phyloP scores from a whole-genome alignment of 768 basidiomycete genomes.

The Calocybe gangraenosa region DNA sequence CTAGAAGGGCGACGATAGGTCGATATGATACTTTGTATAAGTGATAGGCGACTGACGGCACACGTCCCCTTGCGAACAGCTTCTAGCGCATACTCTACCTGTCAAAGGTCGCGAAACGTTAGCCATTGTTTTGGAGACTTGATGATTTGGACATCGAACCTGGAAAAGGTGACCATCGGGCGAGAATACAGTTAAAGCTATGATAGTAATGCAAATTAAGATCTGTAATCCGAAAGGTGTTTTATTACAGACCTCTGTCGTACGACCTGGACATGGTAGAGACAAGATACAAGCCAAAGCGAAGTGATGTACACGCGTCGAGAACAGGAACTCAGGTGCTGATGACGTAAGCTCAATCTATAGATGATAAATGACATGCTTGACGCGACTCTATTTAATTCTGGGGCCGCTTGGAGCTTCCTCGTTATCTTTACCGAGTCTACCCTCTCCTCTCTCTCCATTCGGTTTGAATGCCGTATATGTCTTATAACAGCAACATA shows the following conservation, averaged over 20 bases:
- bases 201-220: not conserved
- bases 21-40: not conserved
- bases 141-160: conserved; percentile 37
- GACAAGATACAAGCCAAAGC: conserved; percentile 12
- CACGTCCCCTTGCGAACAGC: conserved; percentile 97
- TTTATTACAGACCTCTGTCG: conserved; percentile 81
- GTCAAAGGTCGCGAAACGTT: conserved; percentile 20
- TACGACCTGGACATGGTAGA: conserved; percentile 90
- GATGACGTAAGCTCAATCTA: conserved; percentile 3
- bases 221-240: not conserved
- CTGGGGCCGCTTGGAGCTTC: too few species aligned
- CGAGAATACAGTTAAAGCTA: conserved; percentile 96
- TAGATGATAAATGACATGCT: too few species aligned
- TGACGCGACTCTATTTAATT: too few species aligned
- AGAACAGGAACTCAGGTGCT: not conserved
- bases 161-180: conserved; percentile 99
- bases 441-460: too few species aligned
- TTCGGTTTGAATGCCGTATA: too few species aligned
- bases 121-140: conserved; percentile 7
- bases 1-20: conserved; percentile 34
- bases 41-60: conserved; percentile 56
- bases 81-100: conserved; percentile 99
- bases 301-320: conserved; percentile 46
- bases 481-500: too few species aligned
- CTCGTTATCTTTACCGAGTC: too few species aligned